Conservation (phyloP, 2,329 filamentous ascomycete genomes). For the Plectosphaerella sp. region DNA sequence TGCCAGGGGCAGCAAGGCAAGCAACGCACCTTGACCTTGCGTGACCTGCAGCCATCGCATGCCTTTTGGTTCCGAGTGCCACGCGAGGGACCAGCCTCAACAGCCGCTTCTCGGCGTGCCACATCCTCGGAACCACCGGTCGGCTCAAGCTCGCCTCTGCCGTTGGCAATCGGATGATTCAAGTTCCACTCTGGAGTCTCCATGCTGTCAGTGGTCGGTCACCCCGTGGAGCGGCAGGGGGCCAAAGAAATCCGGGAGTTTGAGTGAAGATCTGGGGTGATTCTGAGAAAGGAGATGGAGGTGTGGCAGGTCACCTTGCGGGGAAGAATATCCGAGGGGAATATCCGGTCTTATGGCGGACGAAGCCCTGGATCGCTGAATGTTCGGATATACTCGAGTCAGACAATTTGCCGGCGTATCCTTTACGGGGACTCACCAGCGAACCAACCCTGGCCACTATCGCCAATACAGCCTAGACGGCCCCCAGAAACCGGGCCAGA, state of each 20-base stretch:
- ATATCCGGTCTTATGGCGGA: background rate
- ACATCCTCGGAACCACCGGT: too few species aligned
- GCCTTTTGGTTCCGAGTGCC: conserved; percentile 19
- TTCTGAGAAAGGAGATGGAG: background rate
- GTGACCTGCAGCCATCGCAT: conserved; percentile 21
- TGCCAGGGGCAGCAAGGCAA: background rate
- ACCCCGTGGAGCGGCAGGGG: too few species aligned
- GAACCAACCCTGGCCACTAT: too few species aligned
- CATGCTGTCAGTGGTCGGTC: too few species aligned
- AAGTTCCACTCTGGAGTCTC: too few species aligned
- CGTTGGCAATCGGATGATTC: too few species aligned
- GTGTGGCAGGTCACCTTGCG: background rate
- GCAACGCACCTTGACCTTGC: conserved; percentile 19
- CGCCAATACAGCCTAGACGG: too few species aligned
- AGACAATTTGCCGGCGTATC: too few species aligned
- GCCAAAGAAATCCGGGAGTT: too few species aligned
- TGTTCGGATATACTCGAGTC: background rate
- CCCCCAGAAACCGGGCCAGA: too few species aligned
- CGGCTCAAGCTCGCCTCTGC: too few species aligned
- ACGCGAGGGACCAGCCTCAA: background rate
- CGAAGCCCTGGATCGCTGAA: background rate
- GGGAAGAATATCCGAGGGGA: background rate
- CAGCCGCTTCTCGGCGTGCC: background rate
- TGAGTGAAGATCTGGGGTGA: background rate
- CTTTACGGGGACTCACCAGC: too few species aligned